Conservation (phyloP, 1,139 yeast species). For the Scheffersomyces lignicola region DNA sequence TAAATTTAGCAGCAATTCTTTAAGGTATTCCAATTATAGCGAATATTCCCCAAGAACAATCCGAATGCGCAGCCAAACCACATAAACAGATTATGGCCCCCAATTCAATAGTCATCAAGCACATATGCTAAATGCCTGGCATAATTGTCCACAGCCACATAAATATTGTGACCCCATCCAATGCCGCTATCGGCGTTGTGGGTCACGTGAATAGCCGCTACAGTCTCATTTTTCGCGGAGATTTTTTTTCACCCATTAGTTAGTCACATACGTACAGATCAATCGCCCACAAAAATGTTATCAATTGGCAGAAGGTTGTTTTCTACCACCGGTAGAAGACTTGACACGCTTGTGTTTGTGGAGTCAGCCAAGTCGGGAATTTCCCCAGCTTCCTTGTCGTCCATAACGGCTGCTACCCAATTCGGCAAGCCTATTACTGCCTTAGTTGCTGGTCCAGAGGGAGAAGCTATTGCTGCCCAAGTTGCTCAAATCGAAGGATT, state of each 20-base stretch:
- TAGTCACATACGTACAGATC: background rate
- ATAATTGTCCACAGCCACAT: too few relatives aligned
- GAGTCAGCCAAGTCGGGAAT: slow-evolving; percentile 58
- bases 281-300: background rate
- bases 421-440: slow-evolving; percentile 68
- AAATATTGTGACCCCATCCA: too few relatives aligned
- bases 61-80: too few relatives aligned
- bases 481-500: slow-evolving; percentile 41
- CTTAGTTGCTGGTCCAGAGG: slow-evolving; percentile 56
- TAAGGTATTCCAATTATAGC: too few relatives aligned
- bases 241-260: background rate
- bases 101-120: too few relatives aligned
- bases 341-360: slow-evolving; percentile 67
- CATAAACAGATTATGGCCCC: too few relatives aligned
- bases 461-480: slow-evolving; percentile 38
- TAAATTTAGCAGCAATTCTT: too few relatives aligned
- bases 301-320: slow-evolving; percentile 28
- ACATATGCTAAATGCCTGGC: too few relatives aligned
- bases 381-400: slow-evolving; percentile 66
- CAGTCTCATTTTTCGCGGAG: too few relatives aligned
- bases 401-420: slow-evolving; percentile 63
- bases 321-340: slow-evolving; percentile 23
- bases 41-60: too few relatives aligned
- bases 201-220: too few relatives aligned
- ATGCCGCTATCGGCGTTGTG: slow-evolving; percentile 3